These are phyloP conservation scores for Abrus precatorius DNA, from an alignment of 306 rosid species.

Conservation along the genomic window DNA sequence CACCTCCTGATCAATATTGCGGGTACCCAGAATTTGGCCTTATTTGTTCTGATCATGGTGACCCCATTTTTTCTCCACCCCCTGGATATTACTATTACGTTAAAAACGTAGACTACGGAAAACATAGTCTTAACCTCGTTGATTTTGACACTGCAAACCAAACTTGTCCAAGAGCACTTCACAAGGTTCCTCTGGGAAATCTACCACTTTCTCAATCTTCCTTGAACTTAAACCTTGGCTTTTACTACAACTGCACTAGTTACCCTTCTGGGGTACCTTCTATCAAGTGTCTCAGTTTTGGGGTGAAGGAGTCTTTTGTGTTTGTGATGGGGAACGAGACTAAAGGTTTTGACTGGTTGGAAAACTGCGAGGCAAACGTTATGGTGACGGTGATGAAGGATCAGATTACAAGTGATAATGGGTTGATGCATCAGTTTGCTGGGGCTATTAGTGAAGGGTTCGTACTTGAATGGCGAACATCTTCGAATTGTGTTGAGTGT, in stretches of 20 bases:
- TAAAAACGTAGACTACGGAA: slow-evolving; percentile 16
- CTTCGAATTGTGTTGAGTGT: slow-evolving; percentile 33
- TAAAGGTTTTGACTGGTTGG: slow-evolving; percentile 45
- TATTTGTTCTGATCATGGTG: neutral
- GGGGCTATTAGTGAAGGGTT: slow-evolving; percentile 57
- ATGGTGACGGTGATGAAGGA: slow-evolving; percentile 54
- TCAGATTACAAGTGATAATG: slow-evolving; percentile 15
- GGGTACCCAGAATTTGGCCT: slow-evolving; percentile 51
- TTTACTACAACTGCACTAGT: slow-evolving; percentile 51
- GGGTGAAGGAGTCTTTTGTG: slow-evolving; percentile 46
- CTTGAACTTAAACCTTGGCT: slow-evolving; percentile 46
- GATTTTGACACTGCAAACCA: slow-evolving; percentile 45
- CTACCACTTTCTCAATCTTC: slow-evolving; percentile 50
- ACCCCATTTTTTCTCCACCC: slow-evolving; percentile 15
- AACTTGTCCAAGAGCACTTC: slow-evolving; percentile 56
- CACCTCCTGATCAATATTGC: slow-evolving; percentile 47
- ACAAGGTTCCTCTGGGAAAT: slow-evolving; percentile 38
- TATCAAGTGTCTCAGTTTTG: slow-evolving; percentile 43
- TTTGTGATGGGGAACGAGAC: slow-evolving; percentile 48
- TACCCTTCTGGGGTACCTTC: slow-evolving; percentile 42
- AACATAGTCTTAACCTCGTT: slow-evolving; percentile 41
- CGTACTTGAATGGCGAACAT: slow-evolving; percentile 49
- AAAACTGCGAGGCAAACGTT: slow-evolving; percentile 38
- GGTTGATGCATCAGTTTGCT: slow-evolving; percentile 43
- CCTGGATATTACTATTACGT: slow-evolving; percentile 27